Percentiles rank a stretch among this genome's conserved stretches.
These are phyloP conservation scores for Backusella tarrabulga DNA, from an alignment of 192 early-diverging fungal species.

Conservation along the genomic window DNA sequence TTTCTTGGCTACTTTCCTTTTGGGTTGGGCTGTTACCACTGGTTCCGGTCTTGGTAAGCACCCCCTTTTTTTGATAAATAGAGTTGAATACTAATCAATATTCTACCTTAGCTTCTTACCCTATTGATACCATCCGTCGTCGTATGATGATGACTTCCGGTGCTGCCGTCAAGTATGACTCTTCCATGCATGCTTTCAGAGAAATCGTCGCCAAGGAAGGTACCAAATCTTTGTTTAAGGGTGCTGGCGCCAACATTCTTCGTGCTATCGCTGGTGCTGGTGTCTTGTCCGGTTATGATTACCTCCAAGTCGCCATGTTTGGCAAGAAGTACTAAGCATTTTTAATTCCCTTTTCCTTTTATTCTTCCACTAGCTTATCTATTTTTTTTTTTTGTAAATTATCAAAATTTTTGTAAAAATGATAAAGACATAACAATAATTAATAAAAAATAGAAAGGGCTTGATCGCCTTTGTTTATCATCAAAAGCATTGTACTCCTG, in stretches of 20 bases:
- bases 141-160: slow-evolving; percentile 96
- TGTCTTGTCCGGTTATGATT: slow-evolving; percentile 83
- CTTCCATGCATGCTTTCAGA: slow-evolving; percentile 80
- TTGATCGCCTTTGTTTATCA: neutral
- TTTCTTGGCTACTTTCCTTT: slow-evolving; percentile 43
- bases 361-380: neutral
- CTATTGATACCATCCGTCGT: slow-evolving; percentile 97
- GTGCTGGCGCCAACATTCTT: slow-evolving; percentile 98
- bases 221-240: slow-evolving; percentile 91
- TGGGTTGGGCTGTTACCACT: slow-evolving; percentile 74
- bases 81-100: neutral
- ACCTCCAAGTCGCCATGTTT: slow-evolving; percentile 43
- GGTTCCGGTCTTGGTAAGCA: slow-evolving; percentile 67
- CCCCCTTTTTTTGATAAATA: neutral
- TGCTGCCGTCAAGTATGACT: slow-evolving; percentile 86
- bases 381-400: neutral
- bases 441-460: neutral
- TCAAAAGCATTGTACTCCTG: neutral
- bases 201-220: slow-evolving; percentile 93
- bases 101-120: slow-evolving; percentile 71
- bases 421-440: neutral
- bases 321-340: slow-evolving; percentile 20
- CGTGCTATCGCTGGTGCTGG: slow-evolving; percentile 96
- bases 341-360: neutral
- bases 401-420: neutral